Percentiles rank a stretch among this genome's conserved stretches.
phyloP scores from a whole-genome alignment of 2,329 filamentous ascomycete genomes.

The Eutypa lata region DNA sequence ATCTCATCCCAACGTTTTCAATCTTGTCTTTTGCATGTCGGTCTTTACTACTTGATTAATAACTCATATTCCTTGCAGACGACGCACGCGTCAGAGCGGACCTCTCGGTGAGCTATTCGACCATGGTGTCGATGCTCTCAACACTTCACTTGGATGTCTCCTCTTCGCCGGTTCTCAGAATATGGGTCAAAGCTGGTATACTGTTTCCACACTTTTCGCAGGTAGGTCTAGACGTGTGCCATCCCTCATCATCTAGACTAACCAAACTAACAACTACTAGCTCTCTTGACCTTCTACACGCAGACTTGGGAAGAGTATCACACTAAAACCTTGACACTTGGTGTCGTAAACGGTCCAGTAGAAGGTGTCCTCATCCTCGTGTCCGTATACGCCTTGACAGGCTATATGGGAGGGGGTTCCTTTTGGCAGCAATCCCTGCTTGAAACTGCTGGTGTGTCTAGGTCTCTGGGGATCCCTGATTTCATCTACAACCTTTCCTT shows the following conservation, averaged over 20 bases:
- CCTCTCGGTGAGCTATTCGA: slow-evolving; percentile 96
- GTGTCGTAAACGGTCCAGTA: slow-evolving; percentile 88
- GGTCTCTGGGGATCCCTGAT: slow-evolving; percentile 63
- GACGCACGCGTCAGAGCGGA: slow-evolving; percentile 87
- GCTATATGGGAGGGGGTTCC: slow-evolving; percentile 78
- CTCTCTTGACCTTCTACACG: slow-evolving; percentile 93
- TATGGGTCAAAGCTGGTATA: slow-evolving; percentile 88
- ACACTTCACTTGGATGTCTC: slow-evolving; percentile 89
- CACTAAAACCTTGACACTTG: slow-evolving; percentile 90
- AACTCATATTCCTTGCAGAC: slow-evolving; percentile 41
- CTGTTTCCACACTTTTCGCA: slow-evolving; percentile 77
- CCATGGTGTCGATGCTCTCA: slow-evolving; percentile 94
- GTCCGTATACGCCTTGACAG: slow-evolving; percentile 78
- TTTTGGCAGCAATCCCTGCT: slow-evolving; percentile 91
- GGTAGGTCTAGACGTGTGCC: slow-evolving; percentile 47
- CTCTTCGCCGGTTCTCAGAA: slow-evolving; percentile 92
- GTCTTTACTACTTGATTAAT: slow-evolving; percentile 2
- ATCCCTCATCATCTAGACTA: slow-evolving; percentile 1
- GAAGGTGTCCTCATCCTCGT: slow-evolving; percentile 88
- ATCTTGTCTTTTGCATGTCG: not conserved
- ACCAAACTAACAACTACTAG: slow-evolving; percentile 38
- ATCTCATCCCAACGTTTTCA: not conserved
- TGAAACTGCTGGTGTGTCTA: slow-evolving; percentile 64
- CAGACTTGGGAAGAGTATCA: slow-evolving; percentile 99
- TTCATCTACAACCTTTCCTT: slow-evolving; percentile 76